These are phyloP conservation scores for Heterobasidion parviporum DNA, from an alignment of 1,284 basidiomycete species.

Conservation along the genomic window DNA sequence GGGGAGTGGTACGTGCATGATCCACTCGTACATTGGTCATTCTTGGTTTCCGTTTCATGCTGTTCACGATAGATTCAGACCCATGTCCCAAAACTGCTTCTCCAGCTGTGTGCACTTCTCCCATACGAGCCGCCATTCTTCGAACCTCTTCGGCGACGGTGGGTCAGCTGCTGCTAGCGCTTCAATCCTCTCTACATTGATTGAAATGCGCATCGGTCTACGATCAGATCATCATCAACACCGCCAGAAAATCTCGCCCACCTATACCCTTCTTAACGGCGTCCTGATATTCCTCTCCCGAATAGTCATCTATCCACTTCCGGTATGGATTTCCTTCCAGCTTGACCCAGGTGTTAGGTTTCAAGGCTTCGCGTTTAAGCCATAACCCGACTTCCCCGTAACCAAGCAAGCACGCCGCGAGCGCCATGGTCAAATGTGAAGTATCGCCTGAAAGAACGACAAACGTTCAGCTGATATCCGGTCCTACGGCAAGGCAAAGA, in stretches of 20 bases:
- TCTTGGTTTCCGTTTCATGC: neutral
- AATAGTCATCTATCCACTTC: slow-evolving; percentile 81
- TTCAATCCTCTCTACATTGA: slow-evolving; percentile 51
- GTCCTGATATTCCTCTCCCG: slow-evolving; percentile 59
- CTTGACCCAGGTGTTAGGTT: slow-evolving; percentile 43
- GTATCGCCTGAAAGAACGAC: slow-evolving; percentile 48
- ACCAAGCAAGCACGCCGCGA: slow-evolving; percentile 83
- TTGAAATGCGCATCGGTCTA: neutral
- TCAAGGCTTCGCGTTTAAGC: slow-evolving; percentile 50
- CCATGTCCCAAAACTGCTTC: slow-evolving; percentile 87
- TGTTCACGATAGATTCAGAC: slow-evolving; percentile 38
- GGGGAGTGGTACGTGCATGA: too few relatives aligned
- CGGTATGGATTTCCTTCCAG: slow-evolving; percentile 67
- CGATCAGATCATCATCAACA: neutral
- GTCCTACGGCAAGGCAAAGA: neutral
- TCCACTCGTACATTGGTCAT: too few relatives aligned
- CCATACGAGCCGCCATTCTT: slow-evolving; percentile 72
- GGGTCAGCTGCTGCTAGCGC: slow-evolving; percentile 50
- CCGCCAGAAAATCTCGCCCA: slow-evolving; percentile 22
- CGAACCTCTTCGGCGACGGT: slow-evolving; percentile 53
- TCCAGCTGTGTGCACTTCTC: slow-evolving; percentile 74
- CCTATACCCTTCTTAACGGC: slow-evolving; percentile 70
- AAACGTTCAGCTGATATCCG: too few relatives aligned
- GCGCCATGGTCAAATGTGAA: slow-evolving; percentile 69
- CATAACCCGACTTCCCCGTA: slow-evolving; percentile 93